Evolutionary conservation across 192 early-diverging fungal genomes (phyloP).

Genomic region (Martensiomyces pterosporus): DNA sequence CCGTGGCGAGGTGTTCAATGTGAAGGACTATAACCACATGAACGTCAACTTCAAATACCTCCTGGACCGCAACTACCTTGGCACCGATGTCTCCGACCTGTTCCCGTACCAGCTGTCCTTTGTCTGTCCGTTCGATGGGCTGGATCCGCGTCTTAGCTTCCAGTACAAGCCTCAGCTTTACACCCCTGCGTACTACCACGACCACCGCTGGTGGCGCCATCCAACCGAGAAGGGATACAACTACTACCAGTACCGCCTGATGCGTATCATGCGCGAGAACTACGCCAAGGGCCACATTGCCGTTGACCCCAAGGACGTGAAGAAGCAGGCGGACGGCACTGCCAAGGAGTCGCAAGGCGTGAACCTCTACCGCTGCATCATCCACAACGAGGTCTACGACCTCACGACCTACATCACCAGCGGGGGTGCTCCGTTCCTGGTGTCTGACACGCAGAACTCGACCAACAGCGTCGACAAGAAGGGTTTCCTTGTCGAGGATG

Average conservation of each 20-base stretch:
- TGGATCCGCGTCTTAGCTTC: conserved; percentile 54
- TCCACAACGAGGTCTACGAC: conserved; percentile 71
- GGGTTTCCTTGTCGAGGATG: conserved; percentile 56
- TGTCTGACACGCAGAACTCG: conserved; percentile 38
- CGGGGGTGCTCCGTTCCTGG: conserved; percentile 41
- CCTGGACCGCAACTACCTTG: conserved; percentile 56
- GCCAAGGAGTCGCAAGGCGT: conserved; percentile 35
- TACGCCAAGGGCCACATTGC: conserved; percentile 67
- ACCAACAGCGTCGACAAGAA: conserved; percentile 38
- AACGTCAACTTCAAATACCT: conserved; percentile 49
- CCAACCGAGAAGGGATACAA: conserved; percentile 56
- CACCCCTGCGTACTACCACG: conserved; percentile 60
- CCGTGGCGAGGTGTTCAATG: conserved; percentile 80
- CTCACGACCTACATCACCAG: conserved; percentile 61
- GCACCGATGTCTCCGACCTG: conserved; percentile 57
- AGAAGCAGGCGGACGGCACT: conserved; percentile 49
- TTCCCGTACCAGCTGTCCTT: conserved; percentile 68
- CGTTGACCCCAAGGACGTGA: conserved; percentile 54
- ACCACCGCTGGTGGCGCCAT: conserved; percentile 63
- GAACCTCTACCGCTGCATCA: conserved; percentile 57
- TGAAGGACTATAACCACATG: conserved; percentile 59
- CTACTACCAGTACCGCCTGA: conserved; percentile 66
- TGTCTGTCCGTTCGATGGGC: conserved; percentile 54
- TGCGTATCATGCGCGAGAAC: conserved; percentile 55
- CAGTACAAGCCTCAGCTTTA: conserved; percentile 53